Conservation (phyloP, 176 grass and related monocot species). For the Juncus effusus region DNA sequence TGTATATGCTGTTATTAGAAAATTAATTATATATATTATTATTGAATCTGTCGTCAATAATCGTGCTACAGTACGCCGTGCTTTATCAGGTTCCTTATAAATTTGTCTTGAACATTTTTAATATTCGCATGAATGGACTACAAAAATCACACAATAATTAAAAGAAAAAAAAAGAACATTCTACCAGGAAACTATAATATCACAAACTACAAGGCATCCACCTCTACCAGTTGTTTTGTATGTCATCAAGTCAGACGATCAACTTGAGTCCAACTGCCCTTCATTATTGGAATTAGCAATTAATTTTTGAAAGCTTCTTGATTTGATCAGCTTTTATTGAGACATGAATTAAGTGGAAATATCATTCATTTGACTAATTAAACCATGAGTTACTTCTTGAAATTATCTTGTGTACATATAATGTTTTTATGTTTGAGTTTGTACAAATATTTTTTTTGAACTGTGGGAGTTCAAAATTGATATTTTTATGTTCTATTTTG, state of each 20-base stretch:
- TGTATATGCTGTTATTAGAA: no score
- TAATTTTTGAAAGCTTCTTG: conserved; percentile 24
- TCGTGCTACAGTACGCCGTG: no score
- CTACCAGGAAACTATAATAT: no score
- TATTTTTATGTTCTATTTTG: not conserved
- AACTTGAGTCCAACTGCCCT: conserved; percentile 7
- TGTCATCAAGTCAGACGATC: conserved; percentile 16
- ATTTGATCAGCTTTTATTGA: conserved; percentile 12
- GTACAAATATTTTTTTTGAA: not conserved
- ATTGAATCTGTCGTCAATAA: no score
- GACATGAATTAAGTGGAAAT: not conserved
- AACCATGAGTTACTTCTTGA: not conserved
- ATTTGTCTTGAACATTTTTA: no score
- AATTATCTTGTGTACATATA: not conserved
- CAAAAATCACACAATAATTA: no score
- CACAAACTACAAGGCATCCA: conserved; percentile 7
- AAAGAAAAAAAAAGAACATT: no score
- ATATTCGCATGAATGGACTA: no score
- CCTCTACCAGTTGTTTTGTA: conserved; percentile 13
- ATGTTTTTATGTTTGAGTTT: not conserved
- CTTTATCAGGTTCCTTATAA: no score
- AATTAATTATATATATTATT: no score
- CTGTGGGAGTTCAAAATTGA: not conserved
- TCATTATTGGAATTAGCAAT: conserved; percentile 22
- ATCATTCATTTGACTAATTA: no score